Evolutionary conservation across 495 filamentous ascomycete genomes (phyloP), one percentile per base, ranked within the genome.

Genomic region (Penicillium paxilli): DNA sequence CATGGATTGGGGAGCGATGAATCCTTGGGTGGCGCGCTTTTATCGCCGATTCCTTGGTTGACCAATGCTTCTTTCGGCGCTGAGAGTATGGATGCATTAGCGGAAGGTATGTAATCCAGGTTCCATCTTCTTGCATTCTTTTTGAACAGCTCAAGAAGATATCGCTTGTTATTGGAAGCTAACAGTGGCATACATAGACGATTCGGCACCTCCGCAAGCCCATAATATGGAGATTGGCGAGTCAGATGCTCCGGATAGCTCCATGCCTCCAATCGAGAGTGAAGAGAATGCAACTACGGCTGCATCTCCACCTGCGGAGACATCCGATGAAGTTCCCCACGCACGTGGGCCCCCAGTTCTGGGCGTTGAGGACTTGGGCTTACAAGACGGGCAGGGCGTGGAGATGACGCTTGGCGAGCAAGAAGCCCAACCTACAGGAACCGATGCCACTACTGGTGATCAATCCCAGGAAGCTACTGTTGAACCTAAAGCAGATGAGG

Each of bases 11-110:
- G 90, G 1, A 88, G 87, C 48, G 92, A 96, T 67, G 94, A 98
- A 61, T 88, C 84, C 16, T 75, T 98, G 6, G 93, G 94, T 33
- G 94, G 94, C 9, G 94, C 95, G 0, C 80, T 96, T 30, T 78
- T 98, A 21, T 97, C 94, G 0, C 93, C 93, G 0, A 98, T 98
- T 41, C 89, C 92, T 0, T 98, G 94, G 94, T 73, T 96, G 7
- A 74, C 58, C 16, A 73, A 72, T 62, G 52, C 68, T 49, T 71
- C 73, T 7, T 64, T 63, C 30, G 64, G 65, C 5, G 65, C 58
- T n/a, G 73, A 63, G 7, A 49, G 59, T 17, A 53, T 45, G 12
- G 61, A 48, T 20, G 47, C 47, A 26, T 28, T 67, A 30, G 57
- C 48, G 47, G 56, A 68, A 44, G 62, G 69, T 69, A 67, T 23